Base-by-base conservation (phyloP, 805 yeast genomes). In the Candida andamanensis region DNA sequence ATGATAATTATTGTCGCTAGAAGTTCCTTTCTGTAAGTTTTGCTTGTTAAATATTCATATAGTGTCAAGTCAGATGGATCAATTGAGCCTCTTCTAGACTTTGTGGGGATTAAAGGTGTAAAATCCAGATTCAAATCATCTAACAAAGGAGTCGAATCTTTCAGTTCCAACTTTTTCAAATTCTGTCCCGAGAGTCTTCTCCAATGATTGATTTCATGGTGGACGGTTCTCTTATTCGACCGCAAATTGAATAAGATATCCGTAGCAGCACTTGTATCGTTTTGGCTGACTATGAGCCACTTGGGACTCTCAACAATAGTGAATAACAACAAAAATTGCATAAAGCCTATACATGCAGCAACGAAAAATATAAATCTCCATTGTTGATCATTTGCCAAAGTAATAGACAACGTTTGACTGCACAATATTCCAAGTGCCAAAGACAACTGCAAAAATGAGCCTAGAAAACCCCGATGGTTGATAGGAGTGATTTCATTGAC, bases 401-500 rank as follows among this genome's bases (percentile, higher is more conserved):
- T 39, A 17, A 51, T 49, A 5, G 64, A 55, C 9, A 58, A 44
- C 2, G 53, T 26, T 35, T 64, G 69, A 2, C 65, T 56, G 14
- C 45, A 6, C 9, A 63, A 45, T n/a, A 65, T 56, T 3, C 71
- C 69, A 7, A 51, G 32, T 3, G 67, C 60, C 5, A 64, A 59
- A 0, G 66, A 58, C 14, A 63, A 46, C 45, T 63, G 71, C 24
- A 58, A 45, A 20, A 63, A 43, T 2, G 67, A 49, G 1, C 71
- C 71, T 40, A 65, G 39, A 11, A 63, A 46, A n/a, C 71, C 71
- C 14, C 68, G 42, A 33, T 62, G 66, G 37, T 57, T 59, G 9
- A 52, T 40, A 1, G 70, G 69, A 1, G 70, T 50, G 12, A 64
- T 34, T 36, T 65, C 70, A 38, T 56, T 63, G 31, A 65, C 50